Evolutionary conservation across 208 protist genomes (phyloP), one percentile per base, ranked within the genome.

Genomic region (Crithidia mellificae): DNA sequence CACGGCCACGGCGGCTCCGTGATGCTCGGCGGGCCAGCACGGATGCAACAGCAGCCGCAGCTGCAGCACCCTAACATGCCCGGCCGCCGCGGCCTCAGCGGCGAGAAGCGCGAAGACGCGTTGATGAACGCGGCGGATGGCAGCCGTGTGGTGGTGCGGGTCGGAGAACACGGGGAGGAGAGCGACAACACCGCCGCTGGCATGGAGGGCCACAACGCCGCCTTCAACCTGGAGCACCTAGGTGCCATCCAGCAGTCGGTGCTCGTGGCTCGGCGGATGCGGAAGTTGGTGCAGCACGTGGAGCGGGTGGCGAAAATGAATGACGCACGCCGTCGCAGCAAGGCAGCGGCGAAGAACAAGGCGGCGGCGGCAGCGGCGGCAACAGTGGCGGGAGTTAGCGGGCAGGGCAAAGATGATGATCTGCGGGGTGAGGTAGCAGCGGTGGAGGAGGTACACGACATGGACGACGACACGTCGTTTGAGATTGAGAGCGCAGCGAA

Each of bases 261-360:
- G 32, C 63, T 94, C 41, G 86, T 92, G 15, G 85, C 89, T 15
- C 82, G 90, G 9, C 84, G 87, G 50, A 85, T 95, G 87, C 84
- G 85, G 2, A 93, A 95, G 56, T 72, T 95, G 0, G 83, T 95
- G 30, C 69, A 79, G 53, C 84, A 90, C 72, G 89, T 88, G 9
- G 85, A 90, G 76, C 83, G 90, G 6, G 74, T 83, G 15, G 70
- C 78, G 51, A 91, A 85, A 70, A n/a, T 87, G 38, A 75, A 77
- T 20, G 72, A 87, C 22, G 74, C 66, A 36, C 82, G 86, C 8
- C 79, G 71, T 56, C 76, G 76, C 57, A 61, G 56, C 6, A 77
- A 84, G 58, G 68, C 52, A 8, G 53, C 38, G 14, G 53, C n/a
- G 17, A 63, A 63, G 27, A 15, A 19, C 17, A 66, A 61, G 24